Evolutionary conservation across 2,329 filamentous ascomycete genomes (phyloP).

Genomic region (Phialocephala subalpina): DNA sequence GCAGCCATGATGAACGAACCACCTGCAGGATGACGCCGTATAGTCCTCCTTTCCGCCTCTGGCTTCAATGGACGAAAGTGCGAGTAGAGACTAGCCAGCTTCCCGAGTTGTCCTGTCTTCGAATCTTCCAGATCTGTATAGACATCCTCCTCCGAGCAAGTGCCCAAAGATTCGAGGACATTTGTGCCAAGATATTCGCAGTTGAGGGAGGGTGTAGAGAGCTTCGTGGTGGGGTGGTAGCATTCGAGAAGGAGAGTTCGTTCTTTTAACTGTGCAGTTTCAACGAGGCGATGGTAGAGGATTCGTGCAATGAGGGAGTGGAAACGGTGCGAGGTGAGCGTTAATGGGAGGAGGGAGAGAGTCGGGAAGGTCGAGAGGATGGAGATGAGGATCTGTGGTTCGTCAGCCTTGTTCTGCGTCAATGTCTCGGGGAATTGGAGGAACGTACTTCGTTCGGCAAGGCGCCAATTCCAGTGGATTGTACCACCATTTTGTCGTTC

Average conservation of each 20-base stretch:
- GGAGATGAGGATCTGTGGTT: slow-evolving; percentile 56
- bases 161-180: slow-evolving; percentile 49
- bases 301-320: slow-evolving; percentile 69
- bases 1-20: slow-evolving; percentile 33
- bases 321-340: slow-evolving; percentile 68
- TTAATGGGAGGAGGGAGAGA: slow-evolving; percentile 61
- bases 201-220: slow-evolving; percentile 72
- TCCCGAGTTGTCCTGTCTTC: slow-evolving; percentile 48
- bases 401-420: background rate
- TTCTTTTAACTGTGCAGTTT: slow-evolving; percentile 61
- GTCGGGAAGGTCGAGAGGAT: slow-evolving; percentile 58
- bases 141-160: slow-evolving; percentile 43
- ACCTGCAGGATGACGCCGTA: slow-evolving; percentile 54
- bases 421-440: background rate
- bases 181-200: slow-evolving; percentile 74
- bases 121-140: slow-evolving; percentile 29
- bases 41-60: slow-evolving; percentile 55
- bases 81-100: slow-evolving; percentile 69
- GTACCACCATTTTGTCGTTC: slow-evolving; percentile 28
- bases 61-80: slow-evolving; percentile 72
- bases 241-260: slow-evolving; percentile 80
- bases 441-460: slow-evolving; percentile 38
- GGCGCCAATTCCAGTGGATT: slow-evolving; percentile 27
- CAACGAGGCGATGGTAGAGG: slow-evolving; percentile 68
- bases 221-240: slow-evolving; percentile 75